These are phyloP conservation scores for Warburgia ugandensis DNA, from an alignment of 164 flowering plant genomes.

Conservation along the genomic window DNA sequence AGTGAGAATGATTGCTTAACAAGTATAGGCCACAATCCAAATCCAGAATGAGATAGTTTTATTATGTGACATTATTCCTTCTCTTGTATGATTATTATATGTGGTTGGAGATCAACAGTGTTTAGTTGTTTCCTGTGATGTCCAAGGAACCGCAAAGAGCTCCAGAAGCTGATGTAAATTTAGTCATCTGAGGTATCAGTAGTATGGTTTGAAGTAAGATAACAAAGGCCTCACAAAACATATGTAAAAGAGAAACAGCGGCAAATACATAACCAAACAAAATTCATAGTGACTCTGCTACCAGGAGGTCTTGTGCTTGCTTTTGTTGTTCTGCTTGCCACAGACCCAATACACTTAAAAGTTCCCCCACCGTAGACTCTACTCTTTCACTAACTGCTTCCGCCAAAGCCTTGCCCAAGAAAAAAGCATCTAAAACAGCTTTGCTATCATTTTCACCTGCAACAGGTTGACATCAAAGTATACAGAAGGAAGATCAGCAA, in stretches of 20 bases:
- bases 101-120: too few species aligned
- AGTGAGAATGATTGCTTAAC: too few species aligned
- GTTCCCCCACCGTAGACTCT: conserved; percentile 78
- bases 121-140: too few species aligned
- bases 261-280: not conserved
- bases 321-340: conserved; percentile 88
- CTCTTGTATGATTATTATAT: too few species aligned
- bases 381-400: conserved; percentile 77
- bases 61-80: too few species aligned
- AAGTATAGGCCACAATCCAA: too few species aligned
- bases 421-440: conserved; percentile 73
- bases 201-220: not conserved
- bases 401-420: conserved; percentile 84
- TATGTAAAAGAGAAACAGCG: too few species aligned
- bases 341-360: conserved; percentile 65
- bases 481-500: not conserved
- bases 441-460: conserved; percentile 64
- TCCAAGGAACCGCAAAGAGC: too few species aligned
- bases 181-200: not conserved
- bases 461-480: not conserved
- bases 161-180: too few species aligned
- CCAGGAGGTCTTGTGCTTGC: conserved; percentile 80
- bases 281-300: conserved; percentile 10
- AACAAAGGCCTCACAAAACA: not conserved
- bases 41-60: too few species aligned